A percentile compares a stretch with the other conserved stretches of the same genome.
These are phyloP conservation scores for Pichia gijzeniarum DNA, from an alignment of 805 yeast species.

Conservation along the genomic window DNA sequence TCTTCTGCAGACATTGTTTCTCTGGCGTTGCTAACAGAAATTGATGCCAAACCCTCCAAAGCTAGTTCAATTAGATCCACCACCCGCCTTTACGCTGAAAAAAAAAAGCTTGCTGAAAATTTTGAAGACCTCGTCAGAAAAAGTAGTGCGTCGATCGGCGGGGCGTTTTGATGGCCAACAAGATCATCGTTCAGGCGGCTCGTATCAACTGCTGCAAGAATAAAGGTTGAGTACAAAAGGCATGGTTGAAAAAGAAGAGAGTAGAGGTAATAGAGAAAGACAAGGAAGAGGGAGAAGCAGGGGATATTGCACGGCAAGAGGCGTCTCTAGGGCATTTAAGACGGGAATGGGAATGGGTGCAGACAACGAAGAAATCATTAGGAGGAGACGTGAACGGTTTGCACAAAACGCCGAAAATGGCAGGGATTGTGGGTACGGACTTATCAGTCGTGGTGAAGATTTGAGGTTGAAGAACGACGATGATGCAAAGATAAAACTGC, in stretches of 20 bases:
- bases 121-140: no score
- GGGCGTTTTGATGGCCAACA: no score
- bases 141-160: no score
- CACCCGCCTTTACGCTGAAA: no score
- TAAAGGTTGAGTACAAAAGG: not conserved
- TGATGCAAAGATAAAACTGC: slow-evolving; percentile 35
- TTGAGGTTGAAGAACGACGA: slow-evolving; percentile 39
- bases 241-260: not conserved
- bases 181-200: no score
- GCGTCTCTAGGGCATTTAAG: no score
- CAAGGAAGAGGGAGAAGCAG: no score
- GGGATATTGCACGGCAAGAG: no score
- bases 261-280: not conserved
- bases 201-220: not conserved
- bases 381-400: slow-evolving; percentile 30
- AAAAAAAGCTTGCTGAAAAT: no score
- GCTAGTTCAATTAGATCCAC: no score
- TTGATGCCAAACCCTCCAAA: no score
- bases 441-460: slow-evolving; percentile 57
- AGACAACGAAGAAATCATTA: not conserved
- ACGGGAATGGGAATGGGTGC: not conserved
- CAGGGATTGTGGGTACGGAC: slow-evolving; percentile 35
- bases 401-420: slow-evolving; percentile 19
- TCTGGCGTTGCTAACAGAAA: no score
- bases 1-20: slow-evolving; percentile 28